Percentiles rank a stretch among this genome's conserved stretches.
These are phyloP conservation scores for Penicillium sclerotigenum DNA, from an alignment of 2,329 filamentous ascomycete genomes.

Conservation along the genomic window DNA sequence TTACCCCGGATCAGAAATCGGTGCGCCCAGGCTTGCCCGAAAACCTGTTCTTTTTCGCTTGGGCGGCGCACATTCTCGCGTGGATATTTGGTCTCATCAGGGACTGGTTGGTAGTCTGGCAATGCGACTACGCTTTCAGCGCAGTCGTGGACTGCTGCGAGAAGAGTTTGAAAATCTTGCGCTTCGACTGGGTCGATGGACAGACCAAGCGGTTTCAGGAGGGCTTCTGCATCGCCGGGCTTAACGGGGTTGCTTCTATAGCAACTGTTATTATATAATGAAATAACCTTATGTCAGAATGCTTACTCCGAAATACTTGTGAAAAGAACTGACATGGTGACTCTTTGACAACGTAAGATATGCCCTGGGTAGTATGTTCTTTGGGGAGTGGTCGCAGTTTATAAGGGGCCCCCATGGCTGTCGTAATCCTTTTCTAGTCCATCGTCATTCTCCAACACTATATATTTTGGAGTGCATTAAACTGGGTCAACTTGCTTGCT, in stretches of 20 bases:
- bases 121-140: conserved; percentile 46
- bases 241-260: conserved; percentile 41
- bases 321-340: conserved; percentile 29
- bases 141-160: conserved; percentile 53
- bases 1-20: conserved; percentile 47
- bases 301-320: conserved; percentile 30
- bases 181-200: conserved; percentile 38
- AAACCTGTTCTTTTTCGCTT: conserved; percentile 41
- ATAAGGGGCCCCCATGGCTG: background rate
- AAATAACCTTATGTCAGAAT: background rate
- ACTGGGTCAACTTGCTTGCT: background rate
- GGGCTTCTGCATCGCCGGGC: conserved; percentile 38
- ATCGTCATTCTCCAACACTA: conserved; percentile 5
- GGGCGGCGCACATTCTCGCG: conserved; percentile 47
- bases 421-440: background rate
- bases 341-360: background rate
- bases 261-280: background rate
- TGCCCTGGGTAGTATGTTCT: background rate
- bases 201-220: conserved; percentile 40
- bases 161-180: conserved; percentile 47
- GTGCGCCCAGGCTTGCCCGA: conserved; percentile 53
- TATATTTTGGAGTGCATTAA: background rate
- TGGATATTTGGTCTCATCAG: conserved; percentile 46
- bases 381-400: conserved; percentile 6
- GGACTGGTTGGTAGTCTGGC: conserved; percentile 47